Evolutionary conservation across 192 early-diverging fungal species (phyloP).

Genomic region (Coemansia sp.): DNA sequence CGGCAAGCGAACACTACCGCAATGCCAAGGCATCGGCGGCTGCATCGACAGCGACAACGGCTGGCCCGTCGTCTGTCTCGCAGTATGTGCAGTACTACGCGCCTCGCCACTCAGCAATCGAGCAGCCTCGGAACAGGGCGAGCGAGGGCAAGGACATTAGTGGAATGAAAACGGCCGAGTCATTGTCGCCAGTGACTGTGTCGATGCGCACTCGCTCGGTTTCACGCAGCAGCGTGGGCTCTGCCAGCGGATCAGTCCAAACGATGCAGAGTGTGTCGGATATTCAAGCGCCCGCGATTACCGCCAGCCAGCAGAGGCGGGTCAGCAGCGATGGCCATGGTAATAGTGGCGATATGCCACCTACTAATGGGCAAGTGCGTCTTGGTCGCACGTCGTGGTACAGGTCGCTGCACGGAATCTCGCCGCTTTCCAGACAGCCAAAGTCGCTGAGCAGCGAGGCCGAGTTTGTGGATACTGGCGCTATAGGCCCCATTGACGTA

Average conservation of each 20-base stretch:
- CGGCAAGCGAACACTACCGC: background rate
- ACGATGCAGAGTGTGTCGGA: constrained; percentile 16
- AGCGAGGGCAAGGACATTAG: background rate
- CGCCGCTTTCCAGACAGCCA: constrained; percentile 37
- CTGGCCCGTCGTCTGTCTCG: background rate
- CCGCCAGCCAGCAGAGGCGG: background rate
- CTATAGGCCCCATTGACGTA: background rate
- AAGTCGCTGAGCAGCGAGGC: constrained; percentile 47
- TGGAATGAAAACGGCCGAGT: background rate
- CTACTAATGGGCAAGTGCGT: constrained; percentile 9
- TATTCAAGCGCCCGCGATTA: background rate
- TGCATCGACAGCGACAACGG: background rate
- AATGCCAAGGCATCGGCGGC: background rate
- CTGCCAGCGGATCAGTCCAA: constrained; percentile 8
- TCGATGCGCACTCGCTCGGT: constrained; percentile 35
- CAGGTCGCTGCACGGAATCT: constrained; percentile 45
- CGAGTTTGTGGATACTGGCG: constrained; percentile 10
- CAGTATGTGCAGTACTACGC: constrained; percentile 12
- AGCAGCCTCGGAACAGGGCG: background rate
- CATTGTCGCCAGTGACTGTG: constrained; percentile 13
- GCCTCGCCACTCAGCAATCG: background rate
- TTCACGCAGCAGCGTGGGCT: constrained; percentile 41
- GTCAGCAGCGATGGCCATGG: background rate
- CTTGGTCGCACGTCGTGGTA: constrained; percentile 41
- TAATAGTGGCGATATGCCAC: background rate